Conservation (phyloP, 352 stramenopile genomes). For the Phytophthora boehmeriae region DNA sequence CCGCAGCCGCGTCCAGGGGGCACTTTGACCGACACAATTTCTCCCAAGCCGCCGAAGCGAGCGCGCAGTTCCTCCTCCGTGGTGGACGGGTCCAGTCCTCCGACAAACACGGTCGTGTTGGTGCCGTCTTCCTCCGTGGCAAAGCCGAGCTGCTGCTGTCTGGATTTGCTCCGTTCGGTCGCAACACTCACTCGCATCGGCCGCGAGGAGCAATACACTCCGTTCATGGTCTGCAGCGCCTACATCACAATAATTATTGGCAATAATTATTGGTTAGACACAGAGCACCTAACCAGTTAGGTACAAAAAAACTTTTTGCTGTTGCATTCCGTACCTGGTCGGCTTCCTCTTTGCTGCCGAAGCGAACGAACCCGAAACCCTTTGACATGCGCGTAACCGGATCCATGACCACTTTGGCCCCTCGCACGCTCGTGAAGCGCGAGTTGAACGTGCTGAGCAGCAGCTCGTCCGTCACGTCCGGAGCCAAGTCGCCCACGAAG, state of each 20-base stretch:
- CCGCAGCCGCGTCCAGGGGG: slow-evolving; percentile 86
- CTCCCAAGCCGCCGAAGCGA: slow-evolving; percentile 80
- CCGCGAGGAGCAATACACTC: slow-evolving; percentile 85
- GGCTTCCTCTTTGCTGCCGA: slow-evolving; percentile 87
- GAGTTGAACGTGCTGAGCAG: slow-evolving; percentile 85
- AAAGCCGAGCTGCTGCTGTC: slow-evolving; percentile 37
- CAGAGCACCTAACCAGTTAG: not conserved
- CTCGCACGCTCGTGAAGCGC: slow-evolving; percentile 82
- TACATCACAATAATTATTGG: slow-evolving; percentile 14
- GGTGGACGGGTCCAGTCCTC: slow-evolving; percentile 79
- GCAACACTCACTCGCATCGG: slow-evolving; percentile 91
- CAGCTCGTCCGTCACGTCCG: slow-evolving; percentile 88
- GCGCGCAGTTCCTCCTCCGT: slow-evolving; percentile 87
- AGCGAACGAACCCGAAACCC: slow-evolving; percentile 93
- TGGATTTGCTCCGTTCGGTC: slow-evolving; percentile 77
- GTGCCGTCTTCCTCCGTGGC: slow-evolving; percentile 57
- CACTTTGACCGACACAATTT: slow-evolving; percentile 56
- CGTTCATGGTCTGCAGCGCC: slow-evolving; percentile 91
- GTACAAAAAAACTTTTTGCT: not conserved
- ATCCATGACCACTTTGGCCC: slow-evolving; percentile 92
- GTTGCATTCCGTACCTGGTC: slow-evolving; percentile 42
- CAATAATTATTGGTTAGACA: not conserved
- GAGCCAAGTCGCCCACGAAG: slow-evolving; percentile 92
- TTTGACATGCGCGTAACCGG: slow-evolving; percentile 89
- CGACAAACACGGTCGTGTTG: slow-evolving; percentile 94